A percentile compares a stretch with the other conserved stretches of the same genome.
Conservation (phyloP, 164 flowering plant genomes). For the Piper betle region DNA sequence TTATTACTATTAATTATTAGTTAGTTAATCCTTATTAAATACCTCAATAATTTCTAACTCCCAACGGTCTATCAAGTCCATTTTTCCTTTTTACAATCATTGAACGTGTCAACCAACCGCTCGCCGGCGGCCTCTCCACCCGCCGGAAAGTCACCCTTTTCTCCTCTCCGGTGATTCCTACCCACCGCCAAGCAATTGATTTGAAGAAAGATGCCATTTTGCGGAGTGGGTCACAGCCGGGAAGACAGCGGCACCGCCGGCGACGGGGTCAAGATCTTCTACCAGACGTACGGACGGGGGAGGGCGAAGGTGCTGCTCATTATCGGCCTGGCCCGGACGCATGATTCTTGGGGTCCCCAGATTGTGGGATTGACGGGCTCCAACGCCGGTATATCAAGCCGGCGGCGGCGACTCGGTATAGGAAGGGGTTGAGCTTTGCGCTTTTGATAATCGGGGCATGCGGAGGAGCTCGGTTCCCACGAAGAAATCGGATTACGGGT, state of each 20-base stretch:
- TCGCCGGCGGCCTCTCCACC: no score
- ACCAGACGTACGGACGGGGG: no score
- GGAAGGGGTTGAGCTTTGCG: conserved; percentile 47
- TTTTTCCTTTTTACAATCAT: no score
- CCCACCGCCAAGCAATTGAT: not conserved
- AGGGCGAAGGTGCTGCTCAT: no score
- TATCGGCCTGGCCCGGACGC: conserved; percentile 84
- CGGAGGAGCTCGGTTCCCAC: conserved; percentile 78
- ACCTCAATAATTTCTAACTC: not conserved
- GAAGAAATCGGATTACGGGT: conserved; percentile 67
- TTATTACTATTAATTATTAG: no score
- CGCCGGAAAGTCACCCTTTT: no score
- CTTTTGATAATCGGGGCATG: conserved; percentile 93
- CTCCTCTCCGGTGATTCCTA: not conserved
- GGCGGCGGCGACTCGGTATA: conserved; percentile 12
- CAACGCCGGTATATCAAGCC: conserved; percentile 32
- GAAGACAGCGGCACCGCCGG: no score
- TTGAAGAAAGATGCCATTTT: not conserved
- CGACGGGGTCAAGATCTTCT: no score
- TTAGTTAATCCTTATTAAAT: no score
- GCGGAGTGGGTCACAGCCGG: no score
- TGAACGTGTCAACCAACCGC: no score
- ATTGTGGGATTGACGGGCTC: conserved; percentile 55
- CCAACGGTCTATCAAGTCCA: no score
- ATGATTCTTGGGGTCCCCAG: conserved; percentile 88